A percentile compares a stretch with the other conserved stretches of the same genome.
Evolutionary conservation across 1,139 yeast species (phyloP).

Genomic region (Debaryomycetaceae sp.): DNA sequence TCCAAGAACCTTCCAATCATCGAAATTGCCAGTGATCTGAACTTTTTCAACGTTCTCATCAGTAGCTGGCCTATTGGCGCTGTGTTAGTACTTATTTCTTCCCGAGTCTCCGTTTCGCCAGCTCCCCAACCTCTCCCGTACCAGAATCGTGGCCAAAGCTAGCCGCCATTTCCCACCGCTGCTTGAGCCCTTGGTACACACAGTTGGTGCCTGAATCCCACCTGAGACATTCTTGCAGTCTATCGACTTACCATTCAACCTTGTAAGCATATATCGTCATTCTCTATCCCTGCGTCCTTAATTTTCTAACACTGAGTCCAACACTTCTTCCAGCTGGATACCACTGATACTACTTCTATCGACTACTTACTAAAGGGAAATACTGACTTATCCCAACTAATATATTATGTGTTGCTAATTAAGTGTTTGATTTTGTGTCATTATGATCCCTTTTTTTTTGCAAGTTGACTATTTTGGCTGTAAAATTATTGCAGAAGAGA

Average conservation of each 20-base stretch:
- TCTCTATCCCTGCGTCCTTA: no score
- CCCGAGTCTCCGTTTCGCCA: no score
- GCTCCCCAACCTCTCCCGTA: neutral
- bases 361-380: neutral
- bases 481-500: neutral
- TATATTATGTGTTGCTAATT: neutral
- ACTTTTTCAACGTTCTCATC: slow-evolving; percentile 19
- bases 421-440: neutral
- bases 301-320: neutral
- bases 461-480: neutral
- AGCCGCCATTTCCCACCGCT: neutral
- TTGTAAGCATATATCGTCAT: neutral
- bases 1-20: slow-evolving; percentile 32
- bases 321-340: neutral
- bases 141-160: neutral
- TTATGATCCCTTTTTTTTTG: neutral
- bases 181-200: neutral
- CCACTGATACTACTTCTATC: neutral
- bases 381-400: neutral
- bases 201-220: no score
- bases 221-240: neutral
- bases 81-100: neutral
- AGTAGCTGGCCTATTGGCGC: slow-evolving; percentile 10
- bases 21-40: slow-evolving; percentile 43
- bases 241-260: neutral